phyloP scores from a whole-genome alignment of 257 asterid genomes.

The Anisodus acutangulus region DNA sequence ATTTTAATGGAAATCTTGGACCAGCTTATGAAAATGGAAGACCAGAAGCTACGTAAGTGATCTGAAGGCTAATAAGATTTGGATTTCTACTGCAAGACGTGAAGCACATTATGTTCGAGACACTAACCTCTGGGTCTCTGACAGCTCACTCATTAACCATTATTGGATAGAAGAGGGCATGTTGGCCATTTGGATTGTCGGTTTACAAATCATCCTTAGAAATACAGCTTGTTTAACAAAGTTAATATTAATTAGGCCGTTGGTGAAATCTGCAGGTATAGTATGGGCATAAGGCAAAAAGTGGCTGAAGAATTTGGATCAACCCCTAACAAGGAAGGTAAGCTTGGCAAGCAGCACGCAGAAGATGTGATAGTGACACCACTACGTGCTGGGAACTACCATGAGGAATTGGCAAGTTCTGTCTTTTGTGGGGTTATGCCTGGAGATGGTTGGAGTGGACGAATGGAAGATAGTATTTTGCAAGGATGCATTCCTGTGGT shows the following conservation, averaged over 20 bases:
- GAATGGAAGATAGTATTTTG: conserved; percentile 94
- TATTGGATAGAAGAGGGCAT: conserved; percentile 4
- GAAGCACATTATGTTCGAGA: conserved; percentile 4
- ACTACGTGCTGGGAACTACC: conserved; percentile 66
- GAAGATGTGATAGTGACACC: conserved; percentile 84
- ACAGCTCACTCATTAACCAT: conserved; percentile 1
- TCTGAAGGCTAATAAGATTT: conserved; percentile 26
- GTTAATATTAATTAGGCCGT: conserved; percentile 14
- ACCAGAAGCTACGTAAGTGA: conserved; percentile 88
- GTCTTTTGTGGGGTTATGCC: conserved; percentile 98
- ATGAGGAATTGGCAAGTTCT: conserved; percentile 74
- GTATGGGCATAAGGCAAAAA: conserved; percentile 99
- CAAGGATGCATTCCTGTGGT: conserved; percentile 98
- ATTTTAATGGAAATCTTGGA: conserved; percentile 95
- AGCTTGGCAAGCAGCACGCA: conserved; percentile 84
- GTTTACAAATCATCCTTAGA: conserved; percentile 15
- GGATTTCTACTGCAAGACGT: conserved; percentile 28
- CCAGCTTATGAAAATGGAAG: conserved; percentile 86
- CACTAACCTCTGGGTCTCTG: background rate
- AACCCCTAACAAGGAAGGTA: conserved; percentile 75
- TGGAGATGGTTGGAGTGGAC: conserved; percentile 99
- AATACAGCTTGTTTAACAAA: background rate
- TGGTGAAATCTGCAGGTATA: conserved; percentile 63
- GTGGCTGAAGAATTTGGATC: conserved; percentile 94
- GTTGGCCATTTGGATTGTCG: background rate